Base-by-base conservation (phyloP, 768 basidiomycete species). In the Chalciporus pseudorubinellus region DNA sequence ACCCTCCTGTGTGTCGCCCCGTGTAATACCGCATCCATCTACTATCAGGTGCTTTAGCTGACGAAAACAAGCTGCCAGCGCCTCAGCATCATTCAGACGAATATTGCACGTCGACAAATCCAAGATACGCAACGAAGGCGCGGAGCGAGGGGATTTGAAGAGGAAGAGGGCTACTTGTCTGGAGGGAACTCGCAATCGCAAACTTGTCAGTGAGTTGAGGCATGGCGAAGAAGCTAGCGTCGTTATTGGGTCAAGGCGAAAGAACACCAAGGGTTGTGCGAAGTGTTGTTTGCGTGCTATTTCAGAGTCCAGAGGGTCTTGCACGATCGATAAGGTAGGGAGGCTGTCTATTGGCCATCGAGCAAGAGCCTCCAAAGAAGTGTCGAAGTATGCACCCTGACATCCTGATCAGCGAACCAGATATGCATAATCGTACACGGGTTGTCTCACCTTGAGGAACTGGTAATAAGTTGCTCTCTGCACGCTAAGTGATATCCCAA, bases 211-310 rank as follows among this genome's bases (percentile, higher is more conserved):
- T 36, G 69, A 59, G 12, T 51, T 47, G n/a, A 77, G 66, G 11
- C 77, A 68, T 0, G 73, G 69, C 0, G 83, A 80, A 28, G 64
- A 58, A 1, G 74, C 67, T 44, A 90, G 67, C 2, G 64, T 63
- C 0, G 76, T 70, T 45, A 95, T 68, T 34, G 75, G 66, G 33
- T 85, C 79, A 49, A 95, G 73, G 38, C 77, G 78, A 66, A 89
- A 89, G 70, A 94, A 92, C 3, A 92, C 89, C 56, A 97, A 77
- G 1, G 94, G 94, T 61, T 95, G 94, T 1, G 93, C 94, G 54
- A 88, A 87, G 31, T 70, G 59, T 14, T 58, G 54, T 28, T 38
- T 65, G 6, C 59, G 65, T 13, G 72, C 72, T 29, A 74, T 62
- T 24, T 71, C 67, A 1, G 73, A 62, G 34, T 78, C 74, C 4